Conservation (phyloP, 1,284 basidiomycete species). For the Ganoderma meredithae region DNA sequence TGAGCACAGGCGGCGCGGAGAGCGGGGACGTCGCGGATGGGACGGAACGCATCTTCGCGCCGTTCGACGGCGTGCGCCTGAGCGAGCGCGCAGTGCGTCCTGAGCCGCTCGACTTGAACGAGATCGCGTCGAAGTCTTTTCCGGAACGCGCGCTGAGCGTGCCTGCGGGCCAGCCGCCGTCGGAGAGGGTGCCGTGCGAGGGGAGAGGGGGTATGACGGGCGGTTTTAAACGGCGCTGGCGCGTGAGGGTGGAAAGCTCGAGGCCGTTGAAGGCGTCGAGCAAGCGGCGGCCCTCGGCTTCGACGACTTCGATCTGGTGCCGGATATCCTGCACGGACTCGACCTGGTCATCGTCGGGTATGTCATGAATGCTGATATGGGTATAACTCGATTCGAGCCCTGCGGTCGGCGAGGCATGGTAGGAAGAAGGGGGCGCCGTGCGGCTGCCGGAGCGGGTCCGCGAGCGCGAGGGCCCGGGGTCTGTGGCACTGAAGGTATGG, state of each 20-base stretch:
- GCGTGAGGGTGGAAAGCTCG: conserved; percentile 70
- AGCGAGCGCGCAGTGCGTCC: conserved; percentile 52
- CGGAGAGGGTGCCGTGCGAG: conserved; percentile 26
- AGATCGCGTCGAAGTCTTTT: conserved; percentile 52
- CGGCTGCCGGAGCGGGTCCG: conserved; percentile 49
- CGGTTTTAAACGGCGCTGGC: conserved; percentile 50
- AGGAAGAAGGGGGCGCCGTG: conserved; percentile 60
- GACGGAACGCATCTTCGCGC: conserved; percentile 47
- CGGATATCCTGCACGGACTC: conserved; percentile 67
- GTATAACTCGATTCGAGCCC: conserved; percentile 40
- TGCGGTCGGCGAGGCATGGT: conserved; percentile 46
- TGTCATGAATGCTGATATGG: conserved; percentile 47
- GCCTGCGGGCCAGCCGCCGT: conserved; percentile 27
- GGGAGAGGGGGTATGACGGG: conserved; percentile 35
- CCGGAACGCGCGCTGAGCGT: conserved; percentile 30
- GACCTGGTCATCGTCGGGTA: conserved; percentile 60
- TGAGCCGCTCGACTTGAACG: conserved; percentile 60
- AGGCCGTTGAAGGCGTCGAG: conserved; percentile 80
- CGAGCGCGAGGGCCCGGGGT: conserved; percentile 41
- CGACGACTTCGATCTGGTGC: conserved; percentile 68
- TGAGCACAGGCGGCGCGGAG: conserved; percentile 36
- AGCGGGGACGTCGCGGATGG: conserved; percentile 37
- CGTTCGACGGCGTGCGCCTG: conserved; percentile 42
- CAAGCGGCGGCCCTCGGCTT: conserved; percentile 70
- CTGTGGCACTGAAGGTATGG: conserved; percentile 27